Evolutionary conservation across 139 green algal genomes (phyloP).

Genomic region (Coelastrella sp.): DNA sequence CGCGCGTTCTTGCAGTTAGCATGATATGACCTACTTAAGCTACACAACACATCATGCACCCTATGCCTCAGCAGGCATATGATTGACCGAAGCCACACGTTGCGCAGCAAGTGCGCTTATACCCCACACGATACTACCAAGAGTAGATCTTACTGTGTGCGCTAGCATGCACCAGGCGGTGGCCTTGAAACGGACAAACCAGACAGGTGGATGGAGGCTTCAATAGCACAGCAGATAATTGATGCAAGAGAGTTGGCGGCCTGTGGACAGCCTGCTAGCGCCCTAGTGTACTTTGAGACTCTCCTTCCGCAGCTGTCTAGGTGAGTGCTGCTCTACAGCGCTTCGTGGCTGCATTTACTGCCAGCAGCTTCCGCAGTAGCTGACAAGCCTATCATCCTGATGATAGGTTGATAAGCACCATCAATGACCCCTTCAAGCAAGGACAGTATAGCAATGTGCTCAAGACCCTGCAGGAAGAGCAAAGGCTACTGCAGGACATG

Average conservation of each 20-base stretch:
- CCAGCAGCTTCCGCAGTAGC: background rate
- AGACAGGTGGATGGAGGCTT: background rate
- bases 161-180: too few species aligned
- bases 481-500: conserved; percentile 58
- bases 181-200: background rate
- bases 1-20: background rate
- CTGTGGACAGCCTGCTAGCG: conserved; percentile 38
- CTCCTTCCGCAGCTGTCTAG: conserved; percentile 45
- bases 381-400: background rate
- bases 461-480: conserved; percentile 63
- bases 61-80: too few species aligned
- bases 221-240: conserved; percentile 48
- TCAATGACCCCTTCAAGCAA: conserved; percentile 30
- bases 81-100: too few species aligned
- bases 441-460: conserved; percentile 47
- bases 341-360: background rate
- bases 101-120: too few species aligned
- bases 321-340: background rate
- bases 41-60: too few species aligned
- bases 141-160: too few species aligned
- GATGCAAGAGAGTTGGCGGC: conserved; percentile 46
- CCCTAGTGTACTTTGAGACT: conserved; percentile 52
- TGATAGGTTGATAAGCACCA: conserved; percentile 14
- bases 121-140: too few species aligned
- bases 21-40: background rate